Percentiles rank a stretch among this genome's conserved stretches.
These are phyloP conservation scores for Talaromyces albobiverticillius DNA, from an alignment of 2,329 filamentous ascomycete genomes.

Conservation along the genomic window DNA sequence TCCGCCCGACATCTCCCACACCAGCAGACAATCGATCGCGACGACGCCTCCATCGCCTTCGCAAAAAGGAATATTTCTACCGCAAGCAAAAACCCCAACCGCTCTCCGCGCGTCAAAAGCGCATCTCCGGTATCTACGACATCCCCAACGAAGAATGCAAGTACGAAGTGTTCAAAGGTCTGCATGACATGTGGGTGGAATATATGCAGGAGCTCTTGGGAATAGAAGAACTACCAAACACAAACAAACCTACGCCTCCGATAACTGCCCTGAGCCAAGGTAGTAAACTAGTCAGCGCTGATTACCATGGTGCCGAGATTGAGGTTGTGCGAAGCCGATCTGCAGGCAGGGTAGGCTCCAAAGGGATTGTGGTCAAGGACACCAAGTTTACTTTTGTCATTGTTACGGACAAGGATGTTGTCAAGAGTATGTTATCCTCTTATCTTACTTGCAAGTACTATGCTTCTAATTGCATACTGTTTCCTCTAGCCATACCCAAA, in stretches of 20 bases:
- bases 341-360: constrained; percentile 74
- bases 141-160: constrained; percentile 66
- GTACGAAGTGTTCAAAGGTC: constrained; percentile 72
- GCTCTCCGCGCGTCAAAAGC: constrained; percentile 75
- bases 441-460: not conserved
- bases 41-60: constrained; percentile 51
- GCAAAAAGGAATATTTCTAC: constrained; percentile 45
- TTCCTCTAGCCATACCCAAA: constrained; percentile 67
- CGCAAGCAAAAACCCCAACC: constrained; percentile 60
- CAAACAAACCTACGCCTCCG: constrained; percentile 4
- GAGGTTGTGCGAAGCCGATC: constrained; percentile 81
- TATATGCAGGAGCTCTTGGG: constrained; percentile 84
- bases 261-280: constrained; percentile 57
- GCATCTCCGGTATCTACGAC: constrained; percentile 68
- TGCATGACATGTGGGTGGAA: constrained; percentile 75
- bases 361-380: constrained; percentile 86
- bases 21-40: constrained; percentile 51
- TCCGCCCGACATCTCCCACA: constrained; percentile 71
- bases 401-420: constrained; percentile 65
- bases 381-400: constrained; percentile 83
- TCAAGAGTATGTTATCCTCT: constrained; percentile 58
- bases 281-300: constrained; percentile 72
- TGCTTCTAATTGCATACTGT: not conserved
- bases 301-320: constrained; percentile 83
- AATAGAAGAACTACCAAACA: constrained; percentile 38